Evolutionary conservation across 208 protist species (phyloP).

Genomic region (Vickermania spadyakhi): DNA sequence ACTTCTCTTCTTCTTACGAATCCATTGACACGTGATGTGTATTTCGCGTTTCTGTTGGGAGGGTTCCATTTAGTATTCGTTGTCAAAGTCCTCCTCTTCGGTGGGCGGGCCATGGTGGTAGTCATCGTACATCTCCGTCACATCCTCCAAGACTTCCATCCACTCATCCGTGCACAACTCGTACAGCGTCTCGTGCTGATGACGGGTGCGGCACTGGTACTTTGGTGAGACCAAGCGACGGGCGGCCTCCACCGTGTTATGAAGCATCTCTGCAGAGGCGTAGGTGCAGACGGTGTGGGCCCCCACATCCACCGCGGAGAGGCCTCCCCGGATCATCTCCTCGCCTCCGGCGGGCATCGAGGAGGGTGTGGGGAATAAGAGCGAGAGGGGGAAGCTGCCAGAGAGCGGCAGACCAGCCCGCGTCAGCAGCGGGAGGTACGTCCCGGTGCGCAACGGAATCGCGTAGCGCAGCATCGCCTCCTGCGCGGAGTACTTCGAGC

Average conservation of each 20-base stretch:
- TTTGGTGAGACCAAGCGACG: slow-evolving; percentile 20
- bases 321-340: slow-evolving; percentile 4
- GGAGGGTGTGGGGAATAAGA: slow-evolving; percentile 23
- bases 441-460: slow-evolving; percentile 42
- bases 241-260: slow-evolving; percentile 13
- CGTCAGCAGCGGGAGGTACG: slow-evolving; percentile 57
- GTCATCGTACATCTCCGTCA: slow-evolving; percentile 47
- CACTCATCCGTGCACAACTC: slow-evolving; percentile 68
- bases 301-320: slow-evolving; percentile 31
- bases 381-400: slow-evolving; percentile 42
- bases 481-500: slow-evolving; percentile 33
- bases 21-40: no score
- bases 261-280: slow-evolving; percentile 52
- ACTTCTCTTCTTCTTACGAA: no score
- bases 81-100: slow-evolving; percentile 15
- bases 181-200: slow-evolving; percentile 40
- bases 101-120: slow-evolving; percentile 51
- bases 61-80: no score
- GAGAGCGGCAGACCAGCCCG: slow-evolving; percentile 55
- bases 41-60: no score
- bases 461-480: slow-evolving; percentile 79
- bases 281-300: slow-evolving; percentile 64
- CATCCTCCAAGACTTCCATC: slow-evolving; percentile 58
- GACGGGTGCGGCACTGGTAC: slow-evolving; percentile 12
- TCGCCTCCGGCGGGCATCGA: slow-evolving; percentile 8